Evolutionary conservation across 2,329 filamentous ascomycete species (phyloP).

Genomic region (Graphium sp.): DNA sequence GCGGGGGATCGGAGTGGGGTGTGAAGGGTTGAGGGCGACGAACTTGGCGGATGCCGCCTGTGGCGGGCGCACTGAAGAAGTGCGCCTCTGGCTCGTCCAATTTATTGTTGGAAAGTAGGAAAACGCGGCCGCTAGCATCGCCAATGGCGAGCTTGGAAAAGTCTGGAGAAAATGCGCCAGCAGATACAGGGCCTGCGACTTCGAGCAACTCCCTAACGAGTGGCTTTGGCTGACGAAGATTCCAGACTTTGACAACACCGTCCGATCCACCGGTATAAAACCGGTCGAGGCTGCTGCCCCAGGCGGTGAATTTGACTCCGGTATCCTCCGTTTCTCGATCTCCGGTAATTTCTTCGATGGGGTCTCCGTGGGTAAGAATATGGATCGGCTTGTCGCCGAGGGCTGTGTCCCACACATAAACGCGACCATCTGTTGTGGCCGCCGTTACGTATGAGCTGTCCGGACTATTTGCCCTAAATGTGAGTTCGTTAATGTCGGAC

Average conservation of each 20-base stretch:
- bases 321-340: conserved; percentile 38
- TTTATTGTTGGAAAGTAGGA: conserved; percentile 32
- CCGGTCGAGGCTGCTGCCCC: conserved; percentile 37
- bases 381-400: conserved; percentile 38
- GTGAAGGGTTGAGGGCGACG: conserved; percentile 29
- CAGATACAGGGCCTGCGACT: conserved; percentile 37
- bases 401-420: conserved; percentile 47
- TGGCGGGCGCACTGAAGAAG: conserved; percentile 18
- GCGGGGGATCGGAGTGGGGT: conserved; percentile 30
- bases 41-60: conserved; percentile 14
- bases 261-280: conserved; percentile 50
- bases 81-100: conserved; percentile 17
- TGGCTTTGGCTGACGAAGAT: conserved; percentile 26
- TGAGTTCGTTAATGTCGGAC: conserved; percentile 45
- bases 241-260: conserved; percentile 46
- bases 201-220: conserved; percentile 36
- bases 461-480: conserved; percentile 36
- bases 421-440: conserved; percentile 42
- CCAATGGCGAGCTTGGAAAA: conserved; percentile 37
- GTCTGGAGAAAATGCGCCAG: conserved; percentile 41
- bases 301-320: conserved; percentile 46
- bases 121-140: conserved; percentile 43
- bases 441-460: conserved; percentile 38
- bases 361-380: conserved; percentile 32
- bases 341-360: conserved; percentile 19